Percentiles rank a stretch among this genome's conserved stretches.
phyloP scores from a whole-genome alignment of 2,329 filamentous ascomycete genomes.

The Lanzia echinophila region DNA sequence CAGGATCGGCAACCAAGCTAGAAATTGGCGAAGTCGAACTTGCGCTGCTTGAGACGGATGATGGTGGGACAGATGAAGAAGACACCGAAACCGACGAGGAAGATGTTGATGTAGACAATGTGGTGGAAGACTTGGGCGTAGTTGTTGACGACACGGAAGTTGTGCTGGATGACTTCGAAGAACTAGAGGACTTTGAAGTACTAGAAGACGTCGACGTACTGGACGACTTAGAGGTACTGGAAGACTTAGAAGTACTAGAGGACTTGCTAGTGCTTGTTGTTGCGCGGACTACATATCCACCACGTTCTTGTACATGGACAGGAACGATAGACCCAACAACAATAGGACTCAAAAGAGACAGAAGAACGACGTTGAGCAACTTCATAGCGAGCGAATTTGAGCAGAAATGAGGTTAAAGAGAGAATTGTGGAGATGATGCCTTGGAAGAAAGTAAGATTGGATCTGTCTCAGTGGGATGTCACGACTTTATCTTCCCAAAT shows the following conservation, averaged over 20 bases:
- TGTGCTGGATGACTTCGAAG: neutral
- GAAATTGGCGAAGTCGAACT: conserved; percentile 5
- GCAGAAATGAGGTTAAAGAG: neutral
- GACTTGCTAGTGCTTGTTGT: neutral
- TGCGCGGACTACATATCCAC: neutral
- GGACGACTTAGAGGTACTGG: neutral
- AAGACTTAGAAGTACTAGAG: neutral
- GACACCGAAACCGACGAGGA: neutral
- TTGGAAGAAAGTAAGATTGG: conserved; percentile 5
- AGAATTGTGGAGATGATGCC: conserved; percentile 1
- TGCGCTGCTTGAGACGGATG: neutral
- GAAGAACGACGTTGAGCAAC: conserved; percentile 6
- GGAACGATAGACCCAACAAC: conserved; percentile 1
- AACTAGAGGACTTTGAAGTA: neutral
- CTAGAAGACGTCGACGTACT: neutral
- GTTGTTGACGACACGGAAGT: no score
- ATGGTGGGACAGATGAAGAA: neutral
- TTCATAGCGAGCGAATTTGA: conserved; percentile 10
- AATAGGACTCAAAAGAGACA: conserved; percentile 2
- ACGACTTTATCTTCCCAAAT: conserved; percentile 8
- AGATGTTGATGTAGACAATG: no score
- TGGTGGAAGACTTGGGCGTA: no score
- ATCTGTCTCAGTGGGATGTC: neutral
- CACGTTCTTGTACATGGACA: conserved; percentile 2
- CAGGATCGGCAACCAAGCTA: conserved; percentile 10